Evolutionary conservation across 305 asterid species (phyloP).

Genomic region (Ruellia speciosa): DNA sequence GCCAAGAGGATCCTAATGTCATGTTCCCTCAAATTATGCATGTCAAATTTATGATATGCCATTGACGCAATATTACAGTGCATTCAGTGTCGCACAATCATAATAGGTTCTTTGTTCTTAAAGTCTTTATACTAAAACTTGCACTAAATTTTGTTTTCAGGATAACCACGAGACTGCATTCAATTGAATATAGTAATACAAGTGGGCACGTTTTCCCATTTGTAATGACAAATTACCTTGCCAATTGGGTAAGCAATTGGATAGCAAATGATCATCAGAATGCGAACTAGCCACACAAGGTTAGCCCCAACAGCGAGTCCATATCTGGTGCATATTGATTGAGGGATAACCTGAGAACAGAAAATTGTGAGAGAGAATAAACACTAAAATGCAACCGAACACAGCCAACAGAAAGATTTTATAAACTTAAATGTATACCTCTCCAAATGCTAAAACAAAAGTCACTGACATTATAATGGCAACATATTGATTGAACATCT

Average conservation of each 20-base stretch:
- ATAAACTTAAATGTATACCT: slow-evolving; percentile 30
- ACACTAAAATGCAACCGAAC: neutral
- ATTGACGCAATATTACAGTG: too few species aligned
- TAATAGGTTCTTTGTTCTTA: too few species aligned
- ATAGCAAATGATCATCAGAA: slow-evolving; percentile 57
- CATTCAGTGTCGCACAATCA: too few species aligned
- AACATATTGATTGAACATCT: slow-evolving; percentile 78
- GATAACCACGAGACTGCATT: neutral
- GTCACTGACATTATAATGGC: slow-evolving; percentile 96
- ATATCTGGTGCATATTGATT: slow-evolving; percentile 73
- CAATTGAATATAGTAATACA: neutral
- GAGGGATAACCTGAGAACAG: slow-evolving; percentile 61
- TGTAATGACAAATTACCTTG: slow-evolving; percentile 44
- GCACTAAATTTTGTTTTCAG: neutral
- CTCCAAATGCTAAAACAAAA: slow-evolving; percentile 73
- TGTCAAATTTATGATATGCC: too few species aligned
- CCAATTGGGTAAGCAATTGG: slow-evolving; percentile 74
- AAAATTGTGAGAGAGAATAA: neutral
- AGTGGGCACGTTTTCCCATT: neutral
- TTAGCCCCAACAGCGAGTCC: slow-evolving; percentile 79
- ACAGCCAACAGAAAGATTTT: neutral
- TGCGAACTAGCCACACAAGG: slow-evolving; percentile 62
- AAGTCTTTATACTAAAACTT: neutral
- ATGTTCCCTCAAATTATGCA: too few species aligned
- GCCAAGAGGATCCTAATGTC: too few species aligned